A percentile compares a stretch with the other conserved stretches of the same genome.
Evolutionary conservation across 495 filamentous ascomycete species (phyloP).

Genomic region (Melanomma pulvis-pyrius): DNA sequence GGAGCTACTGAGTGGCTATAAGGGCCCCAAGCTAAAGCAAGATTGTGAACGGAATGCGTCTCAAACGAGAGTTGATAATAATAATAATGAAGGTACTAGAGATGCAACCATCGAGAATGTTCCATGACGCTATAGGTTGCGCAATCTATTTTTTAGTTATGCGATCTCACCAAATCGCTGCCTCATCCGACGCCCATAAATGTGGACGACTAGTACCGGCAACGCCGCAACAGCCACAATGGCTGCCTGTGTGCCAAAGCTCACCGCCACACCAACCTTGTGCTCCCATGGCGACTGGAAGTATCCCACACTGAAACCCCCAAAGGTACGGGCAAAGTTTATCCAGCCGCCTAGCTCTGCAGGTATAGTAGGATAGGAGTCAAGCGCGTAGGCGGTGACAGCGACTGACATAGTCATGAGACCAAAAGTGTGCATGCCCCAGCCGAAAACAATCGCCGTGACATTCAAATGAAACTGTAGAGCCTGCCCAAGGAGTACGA

Average conservation of each 20-base stretch:
- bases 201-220: no score
- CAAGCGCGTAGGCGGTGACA: conserved; percentile 44
- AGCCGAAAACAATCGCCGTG: conserved; percentile 32
- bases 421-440: conserved; percentile 35
- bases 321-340: conserved; percentile 34
- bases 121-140: no score
- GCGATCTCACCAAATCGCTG: no score
- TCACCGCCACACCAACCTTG: neutral
- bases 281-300: conserved; percentile 53
- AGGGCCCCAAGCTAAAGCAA: no score
- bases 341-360: conserved; percentile 50
- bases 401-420: conserved; percentile 31
- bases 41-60: no score
- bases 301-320: conserved; percentile 53
- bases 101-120: no score
- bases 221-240: conserved; percentile 51
- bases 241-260: conserved; percentile 42
- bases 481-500: conserved; percentile 31
- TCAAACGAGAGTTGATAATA: no score
- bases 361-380: conserved; percentile 49
- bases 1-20: no score
- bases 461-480: conserved; percentile 31
- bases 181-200: no score
- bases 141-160: no score
- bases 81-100: no score